Evolutionary conservation across 2,329 filamentous ascomycete genomes (phyloP).

Genomic region (Dendryphion nanum): DNA sequence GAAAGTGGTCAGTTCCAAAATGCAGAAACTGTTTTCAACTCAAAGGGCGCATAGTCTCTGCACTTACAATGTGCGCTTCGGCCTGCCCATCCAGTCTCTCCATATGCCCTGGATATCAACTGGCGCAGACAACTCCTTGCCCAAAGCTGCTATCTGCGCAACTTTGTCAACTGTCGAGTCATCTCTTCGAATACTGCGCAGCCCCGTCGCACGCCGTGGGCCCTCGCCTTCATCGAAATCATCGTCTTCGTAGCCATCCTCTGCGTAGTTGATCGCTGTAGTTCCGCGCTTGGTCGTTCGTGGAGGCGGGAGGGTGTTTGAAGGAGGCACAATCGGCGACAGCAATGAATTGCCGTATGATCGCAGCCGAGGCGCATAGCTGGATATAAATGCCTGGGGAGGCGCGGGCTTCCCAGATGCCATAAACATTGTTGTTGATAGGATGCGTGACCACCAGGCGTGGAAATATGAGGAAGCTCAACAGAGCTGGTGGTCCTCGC

Average conservation of each 20-base stretch:
- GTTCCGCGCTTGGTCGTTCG: conserved; percentile 97
- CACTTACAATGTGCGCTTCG: conserved; percentile 48
- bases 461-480: conserved; percentile 26
- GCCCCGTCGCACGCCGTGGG: conserved; percentile 69
- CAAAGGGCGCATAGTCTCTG: too few species aligned
- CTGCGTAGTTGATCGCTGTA: conserved; percentile 94
- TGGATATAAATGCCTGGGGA: conserved; percentile 86
- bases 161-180: conserved; percentile 58
- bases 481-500: conserved; percentile 28
- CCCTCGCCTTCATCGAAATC: conserved; percentile 74
- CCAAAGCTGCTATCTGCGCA: conserved; percentile 71
- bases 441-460: conserved; percentile 18
- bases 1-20: neutral
- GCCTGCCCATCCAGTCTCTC: conserved; percentile 92
- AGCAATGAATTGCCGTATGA: conserved; percentile 90
- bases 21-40: neutral
- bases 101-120: conserved; percentile 88
- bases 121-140: conserved; percentile 76
- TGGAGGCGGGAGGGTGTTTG: conserved; percentile 64
- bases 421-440: conserved; percentile 40
- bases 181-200: conserved; percentile 80
- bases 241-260: conserved; percentile 88
- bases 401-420: conserved; percentile 45
- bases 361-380: conserved; percentile 86
- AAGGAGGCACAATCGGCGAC: conserved; percentile 74